A percentile compares a stretch with the other conserved stretches of the same genome.
Conservation (phyloP, 140 eudicot species). For the Ambrosia hybrid region DNA sequence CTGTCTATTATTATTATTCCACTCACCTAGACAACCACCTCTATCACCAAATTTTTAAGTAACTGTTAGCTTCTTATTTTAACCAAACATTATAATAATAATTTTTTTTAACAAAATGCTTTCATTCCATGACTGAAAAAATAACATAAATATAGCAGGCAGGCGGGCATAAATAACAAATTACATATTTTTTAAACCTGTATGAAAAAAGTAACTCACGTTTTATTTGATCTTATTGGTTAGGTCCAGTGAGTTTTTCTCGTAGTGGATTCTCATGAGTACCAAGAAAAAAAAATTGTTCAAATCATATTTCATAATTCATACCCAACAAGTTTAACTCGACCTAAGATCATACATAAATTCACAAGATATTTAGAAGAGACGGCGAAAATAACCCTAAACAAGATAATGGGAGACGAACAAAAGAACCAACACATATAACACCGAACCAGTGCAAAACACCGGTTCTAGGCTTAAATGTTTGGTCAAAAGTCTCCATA, state of each 20-base stretch:
- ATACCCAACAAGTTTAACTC: background rate
- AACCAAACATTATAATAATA: background rate
- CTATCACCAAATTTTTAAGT: slow-evolving; percentile 11
- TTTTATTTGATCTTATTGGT: too few relatives aligned
- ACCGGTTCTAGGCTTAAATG: slow-evolving; percentile 15
- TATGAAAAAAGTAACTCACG: too few relatives aligned
- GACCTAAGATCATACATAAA: slow-evolving; percentile 4
- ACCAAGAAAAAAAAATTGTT: background rate
- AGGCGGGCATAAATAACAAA: background rate
- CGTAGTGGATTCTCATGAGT: too few relatives aligned
- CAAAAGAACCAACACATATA: background rate
- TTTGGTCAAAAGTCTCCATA: background rate
- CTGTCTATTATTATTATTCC: background rate
- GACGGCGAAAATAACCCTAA: slow-evolving; percentile 2
- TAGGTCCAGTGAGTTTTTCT: too few relatives aligned
- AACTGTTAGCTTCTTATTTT: background rate
- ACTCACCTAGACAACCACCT: slow-evolving; percentile 19
- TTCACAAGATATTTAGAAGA: slow-evolving; percentile 10
- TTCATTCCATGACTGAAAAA: too few relatives aligned
- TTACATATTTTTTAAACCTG: too few relatives aligned
- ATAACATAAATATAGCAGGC: too few relatives aligned
- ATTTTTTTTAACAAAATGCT: too few relatives aligned
- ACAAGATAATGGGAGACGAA: slow-evolving; percentile 1
- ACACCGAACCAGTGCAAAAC: slow-evolving; percentile 19
- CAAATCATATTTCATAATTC: background rate